A percentile compares a stretch with the other conserved stretches of the same genome.
phyloP scores from a whole-genome alignment of 139 green algal genomes.

The Chlamydomonas schloesseri region DNA sequence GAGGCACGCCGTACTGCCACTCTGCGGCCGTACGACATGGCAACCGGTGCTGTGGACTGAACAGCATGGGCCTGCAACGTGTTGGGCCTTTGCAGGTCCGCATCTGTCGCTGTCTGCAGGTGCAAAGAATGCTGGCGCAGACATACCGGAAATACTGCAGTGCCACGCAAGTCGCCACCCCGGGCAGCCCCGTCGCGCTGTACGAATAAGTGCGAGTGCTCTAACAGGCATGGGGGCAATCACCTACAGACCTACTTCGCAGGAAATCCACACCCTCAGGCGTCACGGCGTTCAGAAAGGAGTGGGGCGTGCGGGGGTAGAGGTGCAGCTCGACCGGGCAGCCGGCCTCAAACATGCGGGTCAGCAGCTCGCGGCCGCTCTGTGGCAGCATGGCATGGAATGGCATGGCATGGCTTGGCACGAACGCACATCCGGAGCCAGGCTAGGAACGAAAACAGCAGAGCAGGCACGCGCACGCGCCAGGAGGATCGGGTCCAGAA shows the following conservation, averaged over 20 bases:
- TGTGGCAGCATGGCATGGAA: not conserved
- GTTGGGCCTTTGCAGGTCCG: not conserved
- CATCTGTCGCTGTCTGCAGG: not conserved
- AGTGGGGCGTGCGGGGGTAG: constrained; percentile 11
- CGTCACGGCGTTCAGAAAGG: constrained; percentile 32
- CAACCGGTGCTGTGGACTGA: not conserved
- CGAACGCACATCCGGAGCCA: too few species aligned
- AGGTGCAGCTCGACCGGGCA: constrained; percentile 18
- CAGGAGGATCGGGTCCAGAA: too few species aligned
- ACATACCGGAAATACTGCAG: too few species aligned
- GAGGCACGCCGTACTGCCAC: constrained; percentile 34
- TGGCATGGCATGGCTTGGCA: not conserved
- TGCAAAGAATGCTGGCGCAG: too few species aligned
- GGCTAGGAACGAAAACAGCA: too few species aligned
- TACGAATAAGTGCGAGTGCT: too few species aligned
- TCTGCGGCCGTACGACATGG: not conserved
- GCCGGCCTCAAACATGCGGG: not conserved
- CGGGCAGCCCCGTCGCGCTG: too few species aligned
- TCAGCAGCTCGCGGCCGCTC: not conserved
- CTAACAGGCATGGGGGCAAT: too few species aligned
- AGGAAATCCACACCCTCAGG: constrained; percentile 15
- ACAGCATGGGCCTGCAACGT: too few species aligned
- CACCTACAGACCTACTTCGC: too few species aligned
- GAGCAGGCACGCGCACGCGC: too few species aligned
- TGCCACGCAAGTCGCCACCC: too few species aligned